Conservation (phyloP, 2,329 filamentous ascomycete species). For the Pseudocercospora fuligena region DNA sequence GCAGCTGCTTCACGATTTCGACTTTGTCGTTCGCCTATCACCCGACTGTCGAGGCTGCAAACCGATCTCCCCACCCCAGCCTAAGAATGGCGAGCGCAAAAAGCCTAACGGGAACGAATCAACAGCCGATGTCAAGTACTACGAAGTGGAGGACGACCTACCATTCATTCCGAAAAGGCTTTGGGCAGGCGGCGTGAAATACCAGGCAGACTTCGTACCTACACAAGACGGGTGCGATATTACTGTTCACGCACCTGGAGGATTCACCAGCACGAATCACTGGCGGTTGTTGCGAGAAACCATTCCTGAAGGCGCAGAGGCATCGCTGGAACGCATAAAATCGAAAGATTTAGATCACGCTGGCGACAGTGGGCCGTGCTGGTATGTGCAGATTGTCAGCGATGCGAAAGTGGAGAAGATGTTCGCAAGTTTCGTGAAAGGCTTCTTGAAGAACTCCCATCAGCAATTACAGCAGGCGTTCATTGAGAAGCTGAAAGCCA, state of each 20-base stretch:
- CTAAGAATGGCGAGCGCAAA: slow-evolving; percentile 25
- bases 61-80: slow-evolving; percentile 28
- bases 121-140: slow-evolving; percentile 29
- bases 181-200: slow-evolving; percentile 41
- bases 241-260: slow-evolving; percentile 41
- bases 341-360: slow-evolving; percentile 34
- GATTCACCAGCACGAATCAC: slow-evolving; percentile 41
- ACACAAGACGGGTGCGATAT: slow-evolving; percentile 42
- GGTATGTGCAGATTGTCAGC: slow-evolving; percentile 41
- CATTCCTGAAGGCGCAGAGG: slow-evolving; percentile 24
- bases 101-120: slow-evolving; percentile 18
- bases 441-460: slow-evolving; percentile 41
- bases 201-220: slow-evolving; percentile 39
- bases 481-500: slow-evolving; percentile 35
- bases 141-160: slow-evolving; percentile 43
- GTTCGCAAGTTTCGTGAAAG: slow-evolving; percentile 42
- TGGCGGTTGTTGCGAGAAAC: slow-evolving; percentile 39
- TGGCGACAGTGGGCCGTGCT: slow-evolving; percentile 29
- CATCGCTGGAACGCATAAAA: slow-evolving; percentile 21
- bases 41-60: slow-evolving; percentile 40
- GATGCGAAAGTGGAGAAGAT: slow-evolving; percentile 40
- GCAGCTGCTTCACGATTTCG: slow-evolving; percentile 41
- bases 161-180: slow-evolving; percentile 42
- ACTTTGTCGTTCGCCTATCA: slow-evolving; percentile 37
- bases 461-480: slow-evolving; percentile 37